A percentile compares a stretch with the other conserved stretches of the same genome.
These are phyloP conservation scores for Aspergillus homomorphus DNA, from an alignment of 495 filamentous ascomycete species.

Conservation along the genomic window DNA sequence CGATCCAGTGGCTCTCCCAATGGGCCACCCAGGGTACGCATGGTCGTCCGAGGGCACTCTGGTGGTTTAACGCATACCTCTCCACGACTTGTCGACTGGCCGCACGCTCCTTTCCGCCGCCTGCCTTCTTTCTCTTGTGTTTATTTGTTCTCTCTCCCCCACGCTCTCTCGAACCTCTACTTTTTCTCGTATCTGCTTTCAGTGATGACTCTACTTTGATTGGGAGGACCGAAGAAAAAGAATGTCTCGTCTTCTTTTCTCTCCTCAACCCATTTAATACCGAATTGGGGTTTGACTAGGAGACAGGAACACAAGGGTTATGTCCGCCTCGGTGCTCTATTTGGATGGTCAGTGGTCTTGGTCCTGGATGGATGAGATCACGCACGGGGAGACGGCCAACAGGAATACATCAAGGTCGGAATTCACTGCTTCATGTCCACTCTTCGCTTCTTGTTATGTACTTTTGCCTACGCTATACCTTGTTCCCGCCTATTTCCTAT, in stretches of 20 bases:
- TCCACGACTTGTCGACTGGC: conserved; percentile 33
- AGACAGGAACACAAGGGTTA: conserved; percentile 27
- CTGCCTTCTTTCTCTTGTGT: conserved; percentile 37
- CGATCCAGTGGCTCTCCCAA: conserved; percentile 23
- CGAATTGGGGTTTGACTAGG: conserved; percentile 22
- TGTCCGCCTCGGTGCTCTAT: conserved; percentile 17
- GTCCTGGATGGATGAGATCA: conserved; percentile 25
- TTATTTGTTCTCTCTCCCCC: conserved; percentile 28
- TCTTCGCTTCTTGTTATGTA: conserved; percentile 54
- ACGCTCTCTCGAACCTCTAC: conserved; percentile 36
- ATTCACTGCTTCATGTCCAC: conserved; percentile 32
- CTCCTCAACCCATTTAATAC: conserved; percentile 25
- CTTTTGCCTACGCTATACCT: conserved; percentile 53
- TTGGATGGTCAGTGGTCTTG: conserved; percentile 22
- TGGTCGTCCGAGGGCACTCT: conserved; percentile 24
- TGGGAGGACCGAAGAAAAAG: conserved; percentile 28
- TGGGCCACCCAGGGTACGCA: conserved; percentile 22
- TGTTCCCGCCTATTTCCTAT: conserved; percentile 35
- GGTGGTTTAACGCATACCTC: conserved; percentile 26
- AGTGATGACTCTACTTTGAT: conserved; percentile 36
- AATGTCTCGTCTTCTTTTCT: conserved; percentile 19
- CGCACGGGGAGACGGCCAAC: conserved; percentile 20
- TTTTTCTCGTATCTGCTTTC: conserved; percentile 31
- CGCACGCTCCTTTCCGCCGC: conserved; percentile 26
- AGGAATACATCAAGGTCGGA: conserved; percentile 18